These are phyloP conservation scores for Psilocybe mexicana DNA, from an alignment of 1,284 basidiomycete genomes.

Conservation along the genomic window DNA sequence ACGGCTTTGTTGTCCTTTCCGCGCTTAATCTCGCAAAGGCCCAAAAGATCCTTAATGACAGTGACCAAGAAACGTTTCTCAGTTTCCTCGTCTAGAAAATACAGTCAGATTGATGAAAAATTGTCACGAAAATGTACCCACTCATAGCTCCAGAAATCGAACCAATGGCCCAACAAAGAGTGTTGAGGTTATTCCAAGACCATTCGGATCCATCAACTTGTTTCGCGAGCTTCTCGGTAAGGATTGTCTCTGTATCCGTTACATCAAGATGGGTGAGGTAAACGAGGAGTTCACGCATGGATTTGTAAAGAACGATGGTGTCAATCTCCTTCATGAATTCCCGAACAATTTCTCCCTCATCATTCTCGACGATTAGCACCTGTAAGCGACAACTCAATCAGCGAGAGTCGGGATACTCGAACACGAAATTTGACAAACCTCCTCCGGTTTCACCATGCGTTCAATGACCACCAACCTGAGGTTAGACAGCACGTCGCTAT, in stretches of 20 bases:
- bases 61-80: slow-evolving; percentile 99
- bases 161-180: slow-evolving; percentile 99
- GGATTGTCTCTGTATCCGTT: slow-evolving; percentile 93
- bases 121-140: slow-evolving; percentile 41
- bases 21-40: slow-evolving; percentile 96
- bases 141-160: slow-evolving; percentile 99
- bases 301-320: slow-evolving; percentile 98
- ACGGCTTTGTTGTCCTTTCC: slow-evolving; percentile 99
- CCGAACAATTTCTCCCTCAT: slow-evolving; percentile 98
- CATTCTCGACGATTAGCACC: slow-evolving; percentile 98
- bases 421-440: slow-evolving; percentile 54
- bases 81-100: slow-evolving; percentile 83
- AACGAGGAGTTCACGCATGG: slow-evolving; percentile 96
- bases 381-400: slow-evolving; percentile 31
- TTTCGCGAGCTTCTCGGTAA: slow-evolving; percentile 95
- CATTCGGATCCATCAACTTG: slow-evolving; percentile 98
- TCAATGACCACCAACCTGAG: slow-evolving; percentile 96
- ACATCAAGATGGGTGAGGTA: slow-evolving; percentile 99
- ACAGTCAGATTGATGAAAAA: background rate
- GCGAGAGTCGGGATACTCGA: background rate
- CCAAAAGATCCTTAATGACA: slow-evolving; percentile 98
- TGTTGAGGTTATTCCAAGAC: slow-evolving; percentile 99
- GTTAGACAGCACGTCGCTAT: slow-evolving; percentile 93
- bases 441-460: slow-evolving; percentile 99
- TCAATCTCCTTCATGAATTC: slow-evolving; percentile 99